Evolutionary conservation across 345 rosid species (phyloP).

Genomic region (Lepidium sativum): DNA sequence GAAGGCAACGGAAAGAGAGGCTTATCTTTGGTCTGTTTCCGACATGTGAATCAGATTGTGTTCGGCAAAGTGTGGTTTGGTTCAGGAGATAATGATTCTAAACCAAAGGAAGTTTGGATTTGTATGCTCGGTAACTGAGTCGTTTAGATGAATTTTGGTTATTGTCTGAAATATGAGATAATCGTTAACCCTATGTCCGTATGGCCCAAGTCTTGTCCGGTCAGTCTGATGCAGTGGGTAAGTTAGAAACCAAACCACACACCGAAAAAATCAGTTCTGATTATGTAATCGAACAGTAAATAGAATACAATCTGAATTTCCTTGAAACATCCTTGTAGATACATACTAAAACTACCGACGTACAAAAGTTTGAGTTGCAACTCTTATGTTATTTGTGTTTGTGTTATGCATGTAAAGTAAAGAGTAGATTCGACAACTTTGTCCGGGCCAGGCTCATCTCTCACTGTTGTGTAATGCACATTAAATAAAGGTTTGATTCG

Average conservation of each 20-base stretch:
- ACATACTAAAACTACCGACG: not conserved
- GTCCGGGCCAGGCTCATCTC: not conserved
- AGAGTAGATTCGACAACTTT: not conserved
- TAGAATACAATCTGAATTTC: not conserved
- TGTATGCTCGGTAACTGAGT: not conserved
- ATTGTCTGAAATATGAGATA: not conserved
- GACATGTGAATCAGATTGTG: constrained; percentile 50
- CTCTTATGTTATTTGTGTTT: not conserved
- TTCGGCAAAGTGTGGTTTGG: not conserved
- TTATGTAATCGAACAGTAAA: not conserved
- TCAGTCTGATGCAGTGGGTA: not conserved
- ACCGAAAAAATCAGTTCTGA: not conserved
- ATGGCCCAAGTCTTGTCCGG: too few relatives aligned
- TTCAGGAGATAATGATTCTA: not conserved
- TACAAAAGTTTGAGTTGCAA: not conserved
- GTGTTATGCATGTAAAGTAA: not conserved
- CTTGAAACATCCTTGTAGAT: not conserved
- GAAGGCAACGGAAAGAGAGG: constrained; percentile 78
- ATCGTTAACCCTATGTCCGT: not conserved
- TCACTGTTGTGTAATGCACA: not conserved
- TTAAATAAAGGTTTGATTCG: not conserved
- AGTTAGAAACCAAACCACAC: not conserved
- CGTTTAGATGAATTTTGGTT: not conserved
- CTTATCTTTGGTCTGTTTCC: constrained; percentile 87
- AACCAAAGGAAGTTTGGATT: not conserved